phyloP scores from a whole-genome alignment of 2,329 filamentous ascomycete species.

The Corynespora cassiicola region DNA sequence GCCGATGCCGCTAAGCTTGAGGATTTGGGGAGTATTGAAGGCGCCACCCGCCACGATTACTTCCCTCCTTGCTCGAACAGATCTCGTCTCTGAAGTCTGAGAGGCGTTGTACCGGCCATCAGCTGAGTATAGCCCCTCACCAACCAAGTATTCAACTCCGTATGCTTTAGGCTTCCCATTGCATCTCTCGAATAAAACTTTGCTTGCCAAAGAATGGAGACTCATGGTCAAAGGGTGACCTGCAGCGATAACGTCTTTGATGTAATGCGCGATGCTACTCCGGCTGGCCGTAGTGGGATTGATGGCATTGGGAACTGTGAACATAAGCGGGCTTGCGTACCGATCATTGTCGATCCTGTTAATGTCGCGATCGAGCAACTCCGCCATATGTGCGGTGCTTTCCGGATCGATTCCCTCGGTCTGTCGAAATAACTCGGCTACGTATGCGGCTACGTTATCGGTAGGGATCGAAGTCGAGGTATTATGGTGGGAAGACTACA shows the following conservation, averaged over 20 bases:
- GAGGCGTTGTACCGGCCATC: slow-evolving; percentile 41
- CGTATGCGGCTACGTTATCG: not conserved
- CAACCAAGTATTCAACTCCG: slow-evolving; percentile 47
- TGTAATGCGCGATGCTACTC: slow-evolving; percentile 58
- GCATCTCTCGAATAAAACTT: slow-evolving; percentile 68
- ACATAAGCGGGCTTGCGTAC: slow-evolving; percentile 36
- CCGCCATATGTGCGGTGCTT: slow-evolving; percentile 4
- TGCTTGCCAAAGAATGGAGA: slow-evolving; percentile 67
- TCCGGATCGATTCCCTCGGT: slow-evolving; percentile 5
- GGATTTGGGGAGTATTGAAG: slow-evolving; percentile 68
- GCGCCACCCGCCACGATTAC: slow-evolving; percentile 51
- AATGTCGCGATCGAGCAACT: slow-evolving; percentile 12
- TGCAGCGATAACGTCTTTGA: slow-evolving; percentile 54
- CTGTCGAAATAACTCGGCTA: slow-evolving; percentile 3
- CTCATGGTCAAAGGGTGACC: slow-evolving; percentile 61
- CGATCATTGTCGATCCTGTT: slow-evolving; percentile 14
- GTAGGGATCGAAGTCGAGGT: no score
- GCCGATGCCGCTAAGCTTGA: slow-evolving; percentile 68
- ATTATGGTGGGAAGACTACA: no score
- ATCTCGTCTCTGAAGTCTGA: slow-evolving; percentile 31
- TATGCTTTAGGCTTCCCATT: slow-evolving; percentile 57
- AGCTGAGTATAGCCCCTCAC: slow-evolving; percentile 46
- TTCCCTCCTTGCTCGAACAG: slow-evolving; percentile 24
- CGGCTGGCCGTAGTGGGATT: slow-evolving; percentile 53
- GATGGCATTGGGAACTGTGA: slow-evolving; percentile 62